Base-by-base conservation (phyloP, 805 yeast species). In the Ogataea henricii region DNA sequence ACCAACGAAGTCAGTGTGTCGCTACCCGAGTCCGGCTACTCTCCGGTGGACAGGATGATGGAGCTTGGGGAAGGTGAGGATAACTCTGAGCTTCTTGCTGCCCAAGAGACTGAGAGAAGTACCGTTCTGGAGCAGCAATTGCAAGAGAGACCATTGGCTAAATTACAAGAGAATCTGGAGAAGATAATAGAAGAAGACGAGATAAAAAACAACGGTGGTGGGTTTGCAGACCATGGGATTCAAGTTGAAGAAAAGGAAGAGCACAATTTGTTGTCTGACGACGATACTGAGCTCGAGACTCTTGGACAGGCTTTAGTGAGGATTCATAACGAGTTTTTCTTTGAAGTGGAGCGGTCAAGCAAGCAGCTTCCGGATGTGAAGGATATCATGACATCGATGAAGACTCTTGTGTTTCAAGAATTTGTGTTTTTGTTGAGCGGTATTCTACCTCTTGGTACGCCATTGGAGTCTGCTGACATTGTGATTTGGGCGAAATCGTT, bases 401-500 rank as follows among this genome's bases (percentile, higher is more conserved):
- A 91, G 62, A 64, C 68, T 7, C 59, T 74, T 48, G 90, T 90
- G 1, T 81, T 92, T 49, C 66, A 75, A 20, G 91, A 84, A 6
- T 77, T 83, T 39, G 79, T 81, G 2, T 79, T 94, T 46, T 75
- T 92, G 16, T 85, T 94, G 56, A 86, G 96, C 3, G 97, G 98
- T 0, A 75, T 92, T n/a, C 76, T 94, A 18, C 97, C 97, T 1
- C 63, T 89, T n/a, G 94, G 94, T 1, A 74, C 83, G 10, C 77
- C 81, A 46, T 68, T 87, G 14, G 83, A 85, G 44, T 69, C 76
- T 27, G 94, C 95, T 3, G 96, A 89, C 62, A 87, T 94, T 37
- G 97, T 91, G 1, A 81, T 85, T 18, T 92, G 98, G 97, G 87
- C 92, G 10, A 78, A 79, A 42, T 88, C 91, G 46, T 92, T 92